Evolutionary conservation across 2,329 filamentous ascomycete genomes (phyloP).

Genomic region (Bipolaris sorokiniana): DNA sequence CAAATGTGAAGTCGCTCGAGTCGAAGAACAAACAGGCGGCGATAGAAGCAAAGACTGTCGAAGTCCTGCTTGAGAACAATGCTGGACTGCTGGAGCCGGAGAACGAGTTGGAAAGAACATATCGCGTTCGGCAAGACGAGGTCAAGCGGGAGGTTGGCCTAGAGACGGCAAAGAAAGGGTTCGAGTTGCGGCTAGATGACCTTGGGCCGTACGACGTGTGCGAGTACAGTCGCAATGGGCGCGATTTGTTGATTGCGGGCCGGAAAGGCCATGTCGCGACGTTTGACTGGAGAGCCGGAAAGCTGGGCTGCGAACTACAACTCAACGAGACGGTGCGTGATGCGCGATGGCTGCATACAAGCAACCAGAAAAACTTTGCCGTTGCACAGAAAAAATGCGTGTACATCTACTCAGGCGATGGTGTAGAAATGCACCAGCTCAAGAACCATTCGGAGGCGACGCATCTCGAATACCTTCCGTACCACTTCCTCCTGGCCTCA

Average conservation of each 20-base stretch:
- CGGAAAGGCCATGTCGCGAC: conserved; percentile 94
- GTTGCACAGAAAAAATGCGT: conserved; percentile 96
- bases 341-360: conserved; percentile 79
- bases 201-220: conserved; percentile 86
- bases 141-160: conserved; percentile 76
- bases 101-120: conserved; percentile 85
- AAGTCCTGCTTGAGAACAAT: conserved; percentile 89
- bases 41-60: conserved; percentile 88
- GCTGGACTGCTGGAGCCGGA: conserved; percentile 88
- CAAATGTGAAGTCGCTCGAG: conserved; percentile 79
- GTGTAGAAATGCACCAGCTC: conserved; percentile 90
- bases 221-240: conserved; percentile 89
- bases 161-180: conserved; percentile 89
- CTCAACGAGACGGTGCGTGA: conserved; percentile 89
- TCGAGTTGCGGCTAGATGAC: conserved; percentile 78
- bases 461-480: conserved; percentile 93
- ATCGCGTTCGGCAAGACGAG: conserved; percentile 88
- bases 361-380: conserved; percentile 89
- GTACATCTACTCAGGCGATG: conserved; percentile 92
- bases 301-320: conserved; percentile 88
- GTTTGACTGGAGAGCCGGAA: conserved; percentile 95
- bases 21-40: conserved; percentile 80
- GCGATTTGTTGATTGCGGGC: conserved; percentile 82
- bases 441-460: conserved; percentile 89
- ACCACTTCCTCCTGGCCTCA: conserved; percentile 91